A percentile compares a stretch with the other conserved stretches of the same genome.
These are phyloP conservation scores for Termitomyces sp. DNA, from an alignment of 768 basidiomycete species.

Conservation along the genomic window DNA sequence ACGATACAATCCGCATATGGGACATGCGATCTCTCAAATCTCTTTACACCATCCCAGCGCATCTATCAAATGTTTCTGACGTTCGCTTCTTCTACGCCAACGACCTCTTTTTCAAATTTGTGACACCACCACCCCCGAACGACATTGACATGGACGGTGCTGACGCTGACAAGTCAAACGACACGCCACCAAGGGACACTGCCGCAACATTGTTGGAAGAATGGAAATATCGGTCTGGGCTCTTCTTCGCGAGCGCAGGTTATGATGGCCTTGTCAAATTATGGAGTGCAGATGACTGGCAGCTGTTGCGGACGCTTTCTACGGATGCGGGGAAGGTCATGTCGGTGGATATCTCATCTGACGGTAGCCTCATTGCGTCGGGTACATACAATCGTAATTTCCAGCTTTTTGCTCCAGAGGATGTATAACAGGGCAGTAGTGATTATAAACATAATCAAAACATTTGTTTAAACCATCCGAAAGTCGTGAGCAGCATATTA, in stretches of 20 bases:
- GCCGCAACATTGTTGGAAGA: slow-evolving; percentile 49
- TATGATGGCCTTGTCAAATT: slow-evolving; percentile 95
- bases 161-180: slow-evolving; percentile 36
- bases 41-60: slow-evolving; percentile 95
- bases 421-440: slow-evolving; percentile 27
- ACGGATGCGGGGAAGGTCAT: slow-evolving; percentile 99
- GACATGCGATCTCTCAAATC: slow-evolving; percentile 92
- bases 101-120: slow-evolving; percentile 44
- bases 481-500: slow-evolving; percentile 25
- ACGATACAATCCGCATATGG: slow-evolving; percentile 99
- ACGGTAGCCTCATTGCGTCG: slow-evolving; percentile 80
- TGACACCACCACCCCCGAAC: slow-evolving; percentile 24
- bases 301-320: slow-evolving; percentile 79
- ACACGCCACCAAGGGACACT: slow-evolving; percentile 33
- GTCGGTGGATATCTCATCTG: slow-evolving; percentile 89
- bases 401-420: slow-evolving; percentile 88
- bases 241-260: slow-evolving; percentile 91
- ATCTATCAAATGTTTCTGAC: slow-evolving; percentile 92
- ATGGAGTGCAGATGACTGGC: slow-evolving; percentile 99
- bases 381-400: slow-evolving; percentile 94
- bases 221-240: slow-evolving; percentile 79
- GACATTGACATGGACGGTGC: slow-evolving; percentile 51
- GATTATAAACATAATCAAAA: slow-evolving; percentile 16
- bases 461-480: slow-evolving; percentile 10
- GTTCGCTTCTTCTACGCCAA: slow-evolving; percentile 88